These are phyloP conservation scores for Fusarium secorum DNA, from an alignment of 2,329 filamentous ascomycete species.

Conservation along the genomic window DNA sequence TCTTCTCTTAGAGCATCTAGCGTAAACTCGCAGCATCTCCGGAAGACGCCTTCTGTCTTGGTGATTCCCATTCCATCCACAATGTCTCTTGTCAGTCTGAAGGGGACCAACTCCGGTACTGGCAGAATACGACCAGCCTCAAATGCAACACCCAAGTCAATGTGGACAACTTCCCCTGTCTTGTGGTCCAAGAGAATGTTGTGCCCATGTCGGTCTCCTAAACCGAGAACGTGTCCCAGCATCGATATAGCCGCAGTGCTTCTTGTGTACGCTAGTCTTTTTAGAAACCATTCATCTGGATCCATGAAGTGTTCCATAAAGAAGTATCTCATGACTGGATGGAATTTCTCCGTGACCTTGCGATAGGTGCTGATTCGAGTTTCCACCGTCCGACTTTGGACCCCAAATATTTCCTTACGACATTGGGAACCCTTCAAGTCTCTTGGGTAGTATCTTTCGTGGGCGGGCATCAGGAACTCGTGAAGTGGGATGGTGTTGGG, in stretches of 20 bases:
- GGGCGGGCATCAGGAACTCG: slow-evolving; percentile 90
- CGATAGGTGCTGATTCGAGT: slow-evolving; percentile 78
- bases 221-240: slow-evolving; percentile 87
- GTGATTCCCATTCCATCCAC: slow-evolving; percentile 97
- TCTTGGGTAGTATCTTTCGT: slow-evolving; percentile 84
- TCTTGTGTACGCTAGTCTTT: slow-evolving; percentile 87
- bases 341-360: slow-evolving; percentile 80
- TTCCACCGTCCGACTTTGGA: slow-evolving; percentile 73
- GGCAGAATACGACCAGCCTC: slow-evolving; percentile 95
- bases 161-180: slow-evolving; percentile 94
- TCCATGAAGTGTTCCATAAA: slow-evolving; percentile 95
- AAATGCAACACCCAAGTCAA: slow-evolving; percentile 96
- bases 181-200: slow-evolving; percentile 93
- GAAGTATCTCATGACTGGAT: slow-evolving; percentile 95
- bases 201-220: slow-evolving; percentile 94
- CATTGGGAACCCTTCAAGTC: slow-evolving; percentile 81
- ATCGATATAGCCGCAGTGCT: slow-evolving; percentile 96
- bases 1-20: slow-evolving; percentile 94
- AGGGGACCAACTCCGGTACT: slow-evolving; percentile 94
- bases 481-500: slow-evolving; percentile 91
- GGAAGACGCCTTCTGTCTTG: slow-evolving; percentile 93
- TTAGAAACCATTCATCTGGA: slow-evolving; percentile 95
- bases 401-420: slow-evolving; percentile 79
- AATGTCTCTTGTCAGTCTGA: slow-evolving; percentile 91
- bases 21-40: slow-evolving; percentile 98